Conservation (phyloP, 352 stramenopile species). For the Pythium monospermum region DNA sequence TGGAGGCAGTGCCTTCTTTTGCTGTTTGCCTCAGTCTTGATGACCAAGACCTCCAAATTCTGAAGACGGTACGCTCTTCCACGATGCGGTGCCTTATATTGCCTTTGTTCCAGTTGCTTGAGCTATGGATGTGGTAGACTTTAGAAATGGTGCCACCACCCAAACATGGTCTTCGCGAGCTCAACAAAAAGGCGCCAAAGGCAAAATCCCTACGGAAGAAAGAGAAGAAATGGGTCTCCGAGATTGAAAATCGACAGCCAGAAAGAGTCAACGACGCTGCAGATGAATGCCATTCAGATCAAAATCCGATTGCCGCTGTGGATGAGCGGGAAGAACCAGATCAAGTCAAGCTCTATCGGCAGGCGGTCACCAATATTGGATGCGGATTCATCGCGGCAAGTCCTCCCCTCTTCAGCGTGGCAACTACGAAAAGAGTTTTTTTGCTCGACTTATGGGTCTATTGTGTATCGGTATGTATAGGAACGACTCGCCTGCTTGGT, state of each 20-base stretch:
- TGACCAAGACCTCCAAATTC: background rate
- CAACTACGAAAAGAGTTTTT: no score
- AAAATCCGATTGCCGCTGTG: no score
- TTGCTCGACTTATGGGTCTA: no score
- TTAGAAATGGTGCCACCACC: background rate
- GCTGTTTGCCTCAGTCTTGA: background rate
- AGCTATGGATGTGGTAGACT: no score
- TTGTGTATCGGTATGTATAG: no score
- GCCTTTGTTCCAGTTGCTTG: no score
- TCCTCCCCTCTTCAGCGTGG: no score
- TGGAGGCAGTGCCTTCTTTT: background rate
- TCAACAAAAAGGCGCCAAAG: background rate
- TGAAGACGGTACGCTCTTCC: background rate
- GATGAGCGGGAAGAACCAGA: background rate
- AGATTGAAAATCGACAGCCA: constrained; percentile 1
- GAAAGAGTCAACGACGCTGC: background rate
- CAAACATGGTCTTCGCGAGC: background rate
- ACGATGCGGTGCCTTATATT: no score
- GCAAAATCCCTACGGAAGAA: background rate
- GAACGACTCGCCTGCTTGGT: no score
- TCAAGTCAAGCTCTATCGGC: constrained; percentile 14
- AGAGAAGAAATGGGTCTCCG: constrained; percentile 4
- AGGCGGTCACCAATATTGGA: constrained; percentile 21
- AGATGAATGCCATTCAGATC: background rate
- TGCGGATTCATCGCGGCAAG: constrained; percentile 23